Conservation (phyloP, 2,329 filamentous ascomycete genomes). For the Onygena corvina region DNA sequence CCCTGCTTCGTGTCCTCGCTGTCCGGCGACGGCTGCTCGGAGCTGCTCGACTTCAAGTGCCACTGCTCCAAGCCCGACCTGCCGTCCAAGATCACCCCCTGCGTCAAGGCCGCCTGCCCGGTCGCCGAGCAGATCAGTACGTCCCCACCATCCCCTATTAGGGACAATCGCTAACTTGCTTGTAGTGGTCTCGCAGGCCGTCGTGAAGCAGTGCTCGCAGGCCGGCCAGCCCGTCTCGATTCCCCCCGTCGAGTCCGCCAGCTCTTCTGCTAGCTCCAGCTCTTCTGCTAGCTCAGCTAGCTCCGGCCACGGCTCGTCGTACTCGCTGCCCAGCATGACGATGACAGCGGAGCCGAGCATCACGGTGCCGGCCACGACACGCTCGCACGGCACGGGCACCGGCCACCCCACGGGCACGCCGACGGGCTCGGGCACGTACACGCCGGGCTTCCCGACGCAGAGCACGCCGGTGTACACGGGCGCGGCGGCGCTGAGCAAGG, state of each 20-base stretch:
- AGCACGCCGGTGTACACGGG: slow-evolving; percentile 16
- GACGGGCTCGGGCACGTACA: slow-evolving; percentile 11
- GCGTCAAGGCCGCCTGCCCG: slow-evolving; percentile 35
- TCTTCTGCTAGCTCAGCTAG: too few relatives aligned
- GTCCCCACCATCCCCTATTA: background rate
- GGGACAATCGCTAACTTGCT: background rate
- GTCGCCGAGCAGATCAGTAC: slow-evolving; percentile 8
- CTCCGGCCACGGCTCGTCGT: too few relatives aligned
- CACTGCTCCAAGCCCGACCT: slow-evolving; percentile 39
- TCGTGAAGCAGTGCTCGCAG: slow-evolving; percentile 25
- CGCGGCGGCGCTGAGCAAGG: slow-evolving; percentile 12
- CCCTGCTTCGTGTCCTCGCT: slow-evolving; percentile 37
- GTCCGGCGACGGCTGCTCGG: slow-evolving; percentile 34
- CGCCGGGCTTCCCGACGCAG: slow-evolving; percentile 12
- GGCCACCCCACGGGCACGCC: slow-evolving; percentile 9
- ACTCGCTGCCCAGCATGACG: too few relatives aligned
- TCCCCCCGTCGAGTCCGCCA: slow-evolving; percentile 20
- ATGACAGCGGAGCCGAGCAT: too few relatives aligned
- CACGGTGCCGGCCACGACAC: too few relatives aligned
- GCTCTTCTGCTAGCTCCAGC: slow-evolving; percentile 7
- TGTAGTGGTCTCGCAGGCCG: slow-evolving; percentile 28
- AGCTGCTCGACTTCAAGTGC: slow-evolving; percentile 39
- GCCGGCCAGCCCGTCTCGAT: slow-evolving; percentile 29
- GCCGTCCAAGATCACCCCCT: slow-evolving; percentile 34
- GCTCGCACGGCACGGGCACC: slow-evolving; percentile 11